Evolutionary conservation across 345 rosid genomes (phyloP), one percentile per base, ranked within the genome.

Genomic region (Pugionium cornutum): DNA sequence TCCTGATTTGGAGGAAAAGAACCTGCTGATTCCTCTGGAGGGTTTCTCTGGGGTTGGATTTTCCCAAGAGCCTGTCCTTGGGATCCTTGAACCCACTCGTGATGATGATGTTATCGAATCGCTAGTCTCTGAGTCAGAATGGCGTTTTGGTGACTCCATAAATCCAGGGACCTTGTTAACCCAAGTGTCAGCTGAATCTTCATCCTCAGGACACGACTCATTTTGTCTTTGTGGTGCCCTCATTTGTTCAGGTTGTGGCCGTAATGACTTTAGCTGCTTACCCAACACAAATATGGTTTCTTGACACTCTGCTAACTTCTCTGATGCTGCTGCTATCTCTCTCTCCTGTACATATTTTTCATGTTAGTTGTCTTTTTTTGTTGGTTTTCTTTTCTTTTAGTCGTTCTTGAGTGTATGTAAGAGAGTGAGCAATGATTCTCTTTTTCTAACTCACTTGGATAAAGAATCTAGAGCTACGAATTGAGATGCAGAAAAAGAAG

Each of bases 221-320:
- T 11, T 74, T 11, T 55, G 83, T 7, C 69, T 79, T 62, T 47
- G 64, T 8, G 18, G 18, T 18, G 18, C 18, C 18, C 18, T 18
- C 18, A 18, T 18, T 18, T 18, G 18, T 18, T 18, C 18, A 18
- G 84, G 78, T 54, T 80, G 94, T 25, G 94, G 96, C 46, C 74
- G 80, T 27, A 92, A 68, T 27, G 91, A 67, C 31, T 89, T 81
- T 64, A 92, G 66, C 76, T 92, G 98, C 77, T 83, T 89, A 55
- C 97, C 97, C 1, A 92, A 84, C 53, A 92, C 85, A 77, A 83
- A 83, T 77, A 92, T 89, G 39, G 98, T 92, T 78, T 92, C 92
- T 62, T 92, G 98, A 75, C 98, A 92, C 80, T 88, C 95, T 0
- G 92, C 92, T 67, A 89, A 78, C 83, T 88, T 92, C 83, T 86